Evolutionary conservation across 2,329 filamentous ascomycete species (phyloP).

Genomic region (Paraconiothyrium sp.): DNA sequence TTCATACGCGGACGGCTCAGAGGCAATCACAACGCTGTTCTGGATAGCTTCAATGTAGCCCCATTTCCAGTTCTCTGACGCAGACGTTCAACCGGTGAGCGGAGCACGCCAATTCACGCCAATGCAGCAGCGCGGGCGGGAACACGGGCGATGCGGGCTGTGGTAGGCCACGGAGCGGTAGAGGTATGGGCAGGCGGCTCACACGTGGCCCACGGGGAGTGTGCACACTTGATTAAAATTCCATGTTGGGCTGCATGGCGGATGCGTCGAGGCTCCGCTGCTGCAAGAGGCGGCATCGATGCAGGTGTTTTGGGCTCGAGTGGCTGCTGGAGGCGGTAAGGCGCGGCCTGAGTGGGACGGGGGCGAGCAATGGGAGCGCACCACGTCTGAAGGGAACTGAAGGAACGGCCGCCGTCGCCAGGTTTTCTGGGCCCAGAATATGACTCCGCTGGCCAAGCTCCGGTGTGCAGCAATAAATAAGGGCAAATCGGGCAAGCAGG

Average conservation of each 20-base stretch:
- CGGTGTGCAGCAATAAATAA: conserved; percentile 32
- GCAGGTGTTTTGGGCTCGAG: conserved; percentile 26
- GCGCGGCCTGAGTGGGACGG: conserved; percentile 20
- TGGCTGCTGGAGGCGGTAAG: conserved; percentile 20
- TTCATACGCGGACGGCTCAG: conserved; percentile 20
- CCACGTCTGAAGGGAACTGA: conserved; percentile 14
- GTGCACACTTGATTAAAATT: conserved; percentile 25
- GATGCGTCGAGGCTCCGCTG: conserved; percentile 27
- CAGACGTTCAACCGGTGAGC: conserved; percentile 26
- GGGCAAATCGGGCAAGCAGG: conserved; percentile 20
- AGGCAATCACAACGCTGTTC: conserved; percentile 10
- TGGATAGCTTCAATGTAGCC: conserved; percentile 24
- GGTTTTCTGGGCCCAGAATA: conserved; percentile 17
- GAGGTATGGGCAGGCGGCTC: conserved; percentile 20
- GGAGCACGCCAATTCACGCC: conserved; percentile 20
- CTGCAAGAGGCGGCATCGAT: conserved; percentile 14
- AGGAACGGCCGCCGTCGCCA: conserved; percentile 16
- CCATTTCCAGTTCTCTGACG: conserved; percentile 15
- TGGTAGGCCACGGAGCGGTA: conserved; percentile 14
- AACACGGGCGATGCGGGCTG: conserved; percentile 16
- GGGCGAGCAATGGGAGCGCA: conserved; percentile 22
- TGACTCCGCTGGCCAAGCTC: conserved; percentile 21
- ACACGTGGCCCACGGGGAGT: conserved; percentile 30
- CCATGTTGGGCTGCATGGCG: conserved; percentile 33
- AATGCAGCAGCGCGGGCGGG: conserved; percentile 23